Base-by-base conservation (phyloP, 208 protist species). In the Leptomonas seymouri region DNA sequence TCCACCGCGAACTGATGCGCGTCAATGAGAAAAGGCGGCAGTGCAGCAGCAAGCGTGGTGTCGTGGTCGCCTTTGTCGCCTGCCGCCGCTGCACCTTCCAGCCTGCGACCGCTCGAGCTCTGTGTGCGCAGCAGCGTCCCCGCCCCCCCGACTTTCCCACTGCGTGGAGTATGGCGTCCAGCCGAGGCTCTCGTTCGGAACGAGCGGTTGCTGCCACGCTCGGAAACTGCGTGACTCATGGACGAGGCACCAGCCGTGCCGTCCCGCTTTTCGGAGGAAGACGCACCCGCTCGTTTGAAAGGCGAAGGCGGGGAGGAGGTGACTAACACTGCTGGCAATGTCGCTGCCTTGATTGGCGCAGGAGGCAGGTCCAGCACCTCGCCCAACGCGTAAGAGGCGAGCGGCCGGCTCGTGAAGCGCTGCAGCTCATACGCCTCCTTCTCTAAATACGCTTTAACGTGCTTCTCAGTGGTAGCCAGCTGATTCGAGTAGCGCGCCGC, bases 1-100 rank as follows among this genome's bases (percentile, higher is more conserved):
- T 85, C 68, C 14, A 71, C 65, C n/a, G 86, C 84, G 45, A 97
- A 97, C 25, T 39, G 70, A 21, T 86, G 71, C 0, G 89, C 84
- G 64, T 97, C 88, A 68, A 97, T 93, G 69, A 91, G 70, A 64
- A 86, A 90, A 6, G 71, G 67, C 58, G 72, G 71, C 31, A 60
- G 49, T 1, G 18, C 16, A 1, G 54, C 34, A 9, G 56, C 27
- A 28, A 4, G 11, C 15, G 75, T 45, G 30, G 45, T 39, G 66
- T 27, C 4, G 18, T 25, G 34, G 2, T 56, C 54, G 7, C 41
- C 15, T 16, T 25, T 65, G 12, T 31, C 27, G 16, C 14, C 41
- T 15, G 44, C 5, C 16, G 39, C 28, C 9, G 23, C 44, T 3
- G 36, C 25, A 15, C 56, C 21, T 1, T 56, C 44, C 30, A 14